A percentile compares a stretch with the other conserved stretches of the same genome.
Evolutionary conservation across 192 early-diverging fungal genomes (phyloP).

Genomic region (Backusella mclennaniae): DNA sequence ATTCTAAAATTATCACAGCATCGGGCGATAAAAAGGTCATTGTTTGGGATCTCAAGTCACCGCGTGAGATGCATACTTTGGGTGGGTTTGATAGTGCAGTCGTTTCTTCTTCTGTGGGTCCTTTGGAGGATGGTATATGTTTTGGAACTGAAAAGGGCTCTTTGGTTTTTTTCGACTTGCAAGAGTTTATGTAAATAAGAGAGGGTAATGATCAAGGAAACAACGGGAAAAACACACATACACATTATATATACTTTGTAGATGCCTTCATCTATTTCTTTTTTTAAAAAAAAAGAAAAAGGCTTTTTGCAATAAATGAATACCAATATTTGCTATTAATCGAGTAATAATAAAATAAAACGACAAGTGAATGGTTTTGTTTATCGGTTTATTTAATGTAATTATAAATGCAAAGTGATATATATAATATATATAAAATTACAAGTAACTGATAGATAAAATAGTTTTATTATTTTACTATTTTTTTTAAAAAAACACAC

Average conservation of each 20-base stretch:
- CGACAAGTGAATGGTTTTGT: too few relatives aligned
- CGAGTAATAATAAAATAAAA: too few relatives aligned
- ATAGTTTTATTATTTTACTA: too few relatives aligned
- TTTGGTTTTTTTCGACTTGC: constrained; percentile 13
- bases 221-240: too few relatives aligned
- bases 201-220: neutral
- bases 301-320: neutral
- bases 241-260: too few relatives aligned
- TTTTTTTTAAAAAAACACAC: too few relatives aligned
- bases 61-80: neutral
- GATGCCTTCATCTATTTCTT: too few relatives aligned
- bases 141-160: constrained; percentile 16
- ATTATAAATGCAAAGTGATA: too few relatives aligned
- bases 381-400: too few relatives aligned
- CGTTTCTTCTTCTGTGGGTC: neutral
- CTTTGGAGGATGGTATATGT: constrained; percentile 10
- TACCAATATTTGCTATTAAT: neutral
- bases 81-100: constrained; percentile 24
- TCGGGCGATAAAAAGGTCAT: constrained; percentile 13
- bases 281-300: neutral
- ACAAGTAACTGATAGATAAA: too few relatives aligned
- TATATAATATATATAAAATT: too few relatives aligned
- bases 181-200: constrained; percentile 15
- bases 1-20: constrained; percentile 13
- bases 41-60: constrained; percentile 18